Evolutionary conservation across 805 yeast genomes (phyloP).

Genomic region (Hanseniaspora taiwanica): DNA sequence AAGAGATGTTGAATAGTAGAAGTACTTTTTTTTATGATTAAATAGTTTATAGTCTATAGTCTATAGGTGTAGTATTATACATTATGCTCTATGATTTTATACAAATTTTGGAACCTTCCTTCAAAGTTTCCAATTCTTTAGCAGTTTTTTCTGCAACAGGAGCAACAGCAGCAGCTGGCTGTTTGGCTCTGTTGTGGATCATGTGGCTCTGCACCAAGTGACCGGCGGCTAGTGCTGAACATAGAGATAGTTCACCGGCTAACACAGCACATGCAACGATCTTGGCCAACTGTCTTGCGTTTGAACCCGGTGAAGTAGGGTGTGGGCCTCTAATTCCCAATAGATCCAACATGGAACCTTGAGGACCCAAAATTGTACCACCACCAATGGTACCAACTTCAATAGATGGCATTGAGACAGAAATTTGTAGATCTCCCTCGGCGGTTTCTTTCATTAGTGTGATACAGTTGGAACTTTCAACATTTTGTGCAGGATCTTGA

Average conservation of each 20-base stretch:
- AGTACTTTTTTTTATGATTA: neutral
- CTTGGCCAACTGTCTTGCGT: slow-evolving; percentile 86
- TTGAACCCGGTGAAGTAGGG: slow-evolving; percentile 83
- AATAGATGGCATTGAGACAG: slow-evolving; percentile 98
- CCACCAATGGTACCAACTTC: slow-evolving; percentile 99
- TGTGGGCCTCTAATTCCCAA: slow-evolving; percentile 95
- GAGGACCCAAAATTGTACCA: slow-evolving; percentile 95
- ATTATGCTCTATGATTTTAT: too few relatives aligned
- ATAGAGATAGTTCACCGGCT: slow-evolving; percentile 89
- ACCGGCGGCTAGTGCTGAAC: slow-evolving; percentile 96
- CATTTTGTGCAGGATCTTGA: slow-evolving; percentile 99
- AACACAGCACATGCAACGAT: slow-evolving; percentile 89
- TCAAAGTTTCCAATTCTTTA: too few relatives aligned
- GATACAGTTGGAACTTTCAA: slow-evolving; percentile 94
- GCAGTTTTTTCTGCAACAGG: too few relatives aligned
- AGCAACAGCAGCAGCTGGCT: slow-evolving; percentile 19
- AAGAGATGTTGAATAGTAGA: neutral
- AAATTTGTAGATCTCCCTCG: slow-evolving; percentile 71
- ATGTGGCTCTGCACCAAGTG: slow-evolving; percentile 96
- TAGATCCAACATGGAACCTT: slow-evolving; percentile 87
- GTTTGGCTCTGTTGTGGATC: slow-evolving; percentile 75
- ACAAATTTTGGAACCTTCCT: slow-evolving; percentile 8
- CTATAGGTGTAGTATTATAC: too few relatives aligned
- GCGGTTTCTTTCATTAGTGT: slow-evolving; percentile 73
- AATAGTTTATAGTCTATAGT: too few relatives aligned